Evolutionary conservation across 2,329 filamentous ascomycete species (phyloP).

Genomic region (Parascedosporium putredinis): DNA sequence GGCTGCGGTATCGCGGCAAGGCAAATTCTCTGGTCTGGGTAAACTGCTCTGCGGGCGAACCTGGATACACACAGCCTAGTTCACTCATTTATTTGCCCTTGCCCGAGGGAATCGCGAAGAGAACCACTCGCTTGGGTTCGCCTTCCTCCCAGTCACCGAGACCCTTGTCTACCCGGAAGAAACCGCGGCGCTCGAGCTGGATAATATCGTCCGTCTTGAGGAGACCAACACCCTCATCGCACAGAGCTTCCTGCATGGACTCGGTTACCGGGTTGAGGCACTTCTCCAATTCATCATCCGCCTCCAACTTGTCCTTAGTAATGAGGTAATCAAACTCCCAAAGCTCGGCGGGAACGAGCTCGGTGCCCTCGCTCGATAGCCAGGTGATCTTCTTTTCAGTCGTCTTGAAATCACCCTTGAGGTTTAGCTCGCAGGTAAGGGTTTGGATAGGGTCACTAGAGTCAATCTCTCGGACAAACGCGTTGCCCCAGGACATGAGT

Average conservation of each 20-base stretch:
- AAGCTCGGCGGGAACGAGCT: conserved; percentile 57
- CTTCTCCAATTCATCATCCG: conserved; percentile 77
- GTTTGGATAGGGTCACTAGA: conserved; percentile 49
- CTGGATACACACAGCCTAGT: too few species aligned
- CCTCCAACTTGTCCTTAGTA: conserved; percentile 77
- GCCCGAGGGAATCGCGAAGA: conserved; percentile 50
- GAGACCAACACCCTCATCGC: conserved; percentile 68
- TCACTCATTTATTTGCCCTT: conserved; percentile 32
- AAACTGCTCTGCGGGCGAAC: too few species aligned
- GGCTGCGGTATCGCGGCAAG: background rate
- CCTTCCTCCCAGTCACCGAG: conserved; percentile 38
- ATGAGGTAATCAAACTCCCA: conserved; percentile 60
- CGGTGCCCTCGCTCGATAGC: conserved; percentile 67
- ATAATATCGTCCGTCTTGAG: conserved; percentile 85
- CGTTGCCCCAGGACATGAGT: conserved; percentile 94
- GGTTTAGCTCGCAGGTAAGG: conserved; percentile 76
- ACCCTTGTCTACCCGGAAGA: conserved; percentile 72
- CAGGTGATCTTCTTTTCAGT: conserved; percentile 96
- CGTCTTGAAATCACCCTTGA: conserved; percentile 86
- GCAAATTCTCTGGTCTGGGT: too few species aligned
- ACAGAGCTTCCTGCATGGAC: conserved; percentile 61
- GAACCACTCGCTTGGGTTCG: conserved; percentile 38
- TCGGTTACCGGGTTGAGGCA: conserved; percentile 70
- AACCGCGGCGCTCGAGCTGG: conserved; percentile 89
- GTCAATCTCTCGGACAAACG: conserved; percentile 34